Base-by-base conservation (phyloP, 2,329 filamentous ascomycete genomes). In the Sphaerulina vaccinii region DNA sequence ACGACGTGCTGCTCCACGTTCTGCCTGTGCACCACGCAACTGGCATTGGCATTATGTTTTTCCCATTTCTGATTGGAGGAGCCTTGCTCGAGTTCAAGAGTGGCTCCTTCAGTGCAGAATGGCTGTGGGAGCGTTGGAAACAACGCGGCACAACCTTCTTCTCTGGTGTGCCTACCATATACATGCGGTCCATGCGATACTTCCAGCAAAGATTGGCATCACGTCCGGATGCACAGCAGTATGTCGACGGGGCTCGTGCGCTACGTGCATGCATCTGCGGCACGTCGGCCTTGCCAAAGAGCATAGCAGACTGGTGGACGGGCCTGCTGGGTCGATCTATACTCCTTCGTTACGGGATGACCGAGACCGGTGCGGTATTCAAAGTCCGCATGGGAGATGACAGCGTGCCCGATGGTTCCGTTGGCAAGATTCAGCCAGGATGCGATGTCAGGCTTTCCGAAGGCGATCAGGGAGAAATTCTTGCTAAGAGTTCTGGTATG, bases 151-250 rank as follows among this genome's bases (percentile, higher is more conserved):
- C 22, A 70, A 41, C 73, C 0, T 72, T 78, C 67, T 79, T 79
- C 66, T 73, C 75, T 58, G 76, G 74, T 13, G 76, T 79, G 1
- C 76, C 76, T 3, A 79, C 76, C 1, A 76, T 79, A 23, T 79
- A 78, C 62, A 73, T 75, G 39, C 70, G 75, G 0, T 64, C 79
- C 44, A 71, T 74, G 51, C 71, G 76, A 49, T 73, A 77, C 46
- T 74, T 70, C 47, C 69, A 73, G 59, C 66, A 65, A 18, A 61
- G 39, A 1, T 54, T 75, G 15, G 49, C 59, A 2, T 66, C 68
- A 29, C 51, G 65, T 7, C 52, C 66, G 1, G 52, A 70, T 6
- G 53, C 58, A 21, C 60, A 63, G 5, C 63, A 68, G 35, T 80
- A 78, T 61, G 64, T 75, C 22, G 65, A 68, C 9, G 77, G 73